Base-by-base conservation (phyloP, 2,329 filamentous ascomycete species). In the Scedosporium minutisporum region DNA sequence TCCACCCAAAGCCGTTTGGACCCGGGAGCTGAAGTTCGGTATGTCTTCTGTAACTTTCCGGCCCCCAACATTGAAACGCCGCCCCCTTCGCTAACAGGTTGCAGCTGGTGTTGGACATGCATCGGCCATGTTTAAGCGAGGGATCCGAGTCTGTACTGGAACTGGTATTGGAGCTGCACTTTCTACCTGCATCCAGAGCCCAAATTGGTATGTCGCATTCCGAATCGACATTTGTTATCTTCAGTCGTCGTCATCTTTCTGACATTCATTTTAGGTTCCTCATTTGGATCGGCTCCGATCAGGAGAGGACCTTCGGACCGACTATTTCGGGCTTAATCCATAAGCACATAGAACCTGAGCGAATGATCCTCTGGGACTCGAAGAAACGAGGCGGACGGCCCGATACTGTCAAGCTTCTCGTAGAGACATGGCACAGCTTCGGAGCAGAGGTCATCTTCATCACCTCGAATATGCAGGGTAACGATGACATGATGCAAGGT, bases 401-500 rank as follows among this genome's bases (percentile, higher is more conserved):
- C 3, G 73, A 77, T 67, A 69, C 69, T 5, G 67, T 76, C 60
- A 66, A 73, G 65, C 69, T 77, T 1, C 70, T 77, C 62, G 74
- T 71, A 67, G 74, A 75, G 23, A 74, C 73, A 12, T 77, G 72
- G 71, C 58, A 66, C 38, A 74, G 70, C 65, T 77, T 75, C 64
- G 71, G 73, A 12, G 75, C 75, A 4, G 75, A 77, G 67, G 75
- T 77, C 53, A 76, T 77, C 62, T 77, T 77, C 68, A 77, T 77
- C 65, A 76, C 75, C 1, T 75, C 72, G 46, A 77, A 77, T 64
- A 73, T 66, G 71, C 67, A 72, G 63, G 74, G 75, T 29, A 76
- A 77, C 64, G 73, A 76, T 63, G 75, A 77, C 68, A 76, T 77
- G 74, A 76, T 76, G 73, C 72, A 73, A 63, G 75, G 75, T 29